Percentiles rank a stretch among this genome's conserved stretches.
phyloP scores from a whole-genome alignment of 305 asterid species.

The Solanum hybrid region DNA sequence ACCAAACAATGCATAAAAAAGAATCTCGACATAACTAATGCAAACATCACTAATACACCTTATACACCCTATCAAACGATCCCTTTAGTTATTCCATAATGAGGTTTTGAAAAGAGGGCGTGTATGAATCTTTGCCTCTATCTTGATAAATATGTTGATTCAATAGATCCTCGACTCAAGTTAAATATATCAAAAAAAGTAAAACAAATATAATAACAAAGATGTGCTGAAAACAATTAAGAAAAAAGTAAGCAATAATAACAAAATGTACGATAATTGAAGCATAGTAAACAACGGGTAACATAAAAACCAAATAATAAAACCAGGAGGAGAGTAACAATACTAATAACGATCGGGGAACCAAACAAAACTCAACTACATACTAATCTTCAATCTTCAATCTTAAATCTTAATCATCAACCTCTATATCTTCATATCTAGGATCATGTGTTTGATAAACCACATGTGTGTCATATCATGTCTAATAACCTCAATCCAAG shows the following conservation, averaged over 20 bases:
- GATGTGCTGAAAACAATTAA: not conserved
- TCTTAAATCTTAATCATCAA: not conserved
- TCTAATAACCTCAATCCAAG: not conserved
- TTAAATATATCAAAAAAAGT: not conserved
- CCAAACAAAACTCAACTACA: not conserved
- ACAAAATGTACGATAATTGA: not conserved
- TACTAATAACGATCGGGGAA: not conserved
- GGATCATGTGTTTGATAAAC: not conserved
- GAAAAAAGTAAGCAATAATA: not conserved
- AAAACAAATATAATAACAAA: not conserved
- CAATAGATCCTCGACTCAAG: not conserved
- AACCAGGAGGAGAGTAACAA: not conserved
- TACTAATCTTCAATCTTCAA: not conserved
- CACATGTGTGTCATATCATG: not conserved
- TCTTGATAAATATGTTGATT: not conserved
- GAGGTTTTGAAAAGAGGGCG: not conserved
- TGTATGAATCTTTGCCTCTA: not conserved
- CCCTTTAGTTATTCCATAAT: not conserved
- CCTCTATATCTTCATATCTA: not conserved
- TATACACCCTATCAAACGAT: not conserved
- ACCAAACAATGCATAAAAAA: no score
- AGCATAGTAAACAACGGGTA: not conserved
- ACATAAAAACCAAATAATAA: not conserved
- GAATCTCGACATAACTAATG: not conserved
- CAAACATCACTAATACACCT: not conserved